phyloP scores from a whole-genome alignment of 1,284 basidiomycete species.

The Sporisorium iseilematis-ciliati region DNA sequence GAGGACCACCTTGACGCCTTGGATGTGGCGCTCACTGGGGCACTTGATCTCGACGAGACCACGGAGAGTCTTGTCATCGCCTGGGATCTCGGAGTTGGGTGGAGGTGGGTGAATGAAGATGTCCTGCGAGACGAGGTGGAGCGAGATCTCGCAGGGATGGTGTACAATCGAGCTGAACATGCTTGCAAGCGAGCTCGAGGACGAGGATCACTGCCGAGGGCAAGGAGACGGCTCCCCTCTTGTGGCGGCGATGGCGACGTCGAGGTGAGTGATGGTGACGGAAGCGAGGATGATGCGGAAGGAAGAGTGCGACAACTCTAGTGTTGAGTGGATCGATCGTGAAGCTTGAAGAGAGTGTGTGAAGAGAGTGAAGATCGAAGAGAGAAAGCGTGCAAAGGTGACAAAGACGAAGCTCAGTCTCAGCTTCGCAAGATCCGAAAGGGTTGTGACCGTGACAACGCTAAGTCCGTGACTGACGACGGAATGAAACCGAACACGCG shows the following conservation, averaged over 20 bases:
- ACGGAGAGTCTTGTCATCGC: conserved; percentile 65
- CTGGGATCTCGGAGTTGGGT: conserved; percentile 51
- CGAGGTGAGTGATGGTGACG: neutral
- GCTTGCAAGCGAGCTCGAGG: conserved; percentile 5
- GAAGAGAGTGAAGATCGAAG: too few relatives aligned
- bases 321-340: neutral
- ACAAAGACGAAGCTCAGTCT: too few relatives aligned
- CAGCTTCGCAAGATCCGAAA: too few relatives aligned
- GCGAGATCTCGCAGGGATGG: conserved; percentile 64
- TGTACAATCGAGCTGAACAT: conserved; percentile 64
- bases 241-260: neutral
- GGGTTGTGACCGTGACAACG: too few relatives aligned
- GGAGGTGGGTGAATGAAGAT: conserved; percentile 65
- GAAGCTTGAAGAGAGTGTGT: too few relatives aligned
- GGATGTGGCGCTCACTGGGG: conserved; percentile 63
- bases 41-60: conserved; percentile 68
- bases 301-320: neutral
- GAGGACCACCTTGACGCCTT: conserved; percentile 57
- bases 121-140: conserved; percentile 65
- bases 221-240: neutral
- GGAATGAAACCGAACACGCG: too few relatives aligned
- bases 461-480: too few relatives aligned
- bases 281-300: neutral
- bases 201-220: neutral
- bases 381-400: too few relatives aligned